Base-by-base conservation (phyloP, 495 filamentous ascomycete species). In the Penicillium odoratum region DNA sequence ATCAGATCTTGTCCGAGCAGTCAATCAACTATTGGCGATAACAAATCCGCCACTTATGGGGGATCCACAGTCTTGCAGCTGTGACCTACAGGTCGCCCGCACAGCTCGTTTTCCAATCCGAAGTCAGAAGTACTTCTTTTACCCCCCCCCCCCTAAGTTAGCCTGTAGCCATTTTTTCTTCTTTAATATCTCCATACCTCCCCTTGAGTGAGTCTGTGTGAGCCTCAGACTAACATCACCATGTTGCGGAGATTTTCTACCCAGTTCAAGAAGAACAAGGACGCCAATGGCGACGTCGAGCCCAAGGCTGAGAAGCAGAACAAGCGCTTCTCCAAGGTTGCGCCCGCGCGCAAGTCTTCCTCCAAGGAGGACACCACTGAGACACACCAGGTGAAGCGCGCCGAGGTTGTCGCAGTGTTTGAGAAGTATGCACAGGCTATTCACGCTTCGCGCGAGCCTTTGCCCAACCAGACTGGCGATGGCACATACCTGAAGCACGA, bases 381-480 rank as follows among this genome's bases (percentile, higher is more conserved):
- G n/a, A 65, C 63, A 49, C 69, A 75, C 33, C 54, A 57, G 38
- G 75, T 75, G 48, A 76, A 70, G 54, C 66, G 70, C 11, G 62
- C 58, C 18, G 76, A 81, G 49, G 75, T 78, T 9, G 62, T 69
- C n/a, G 69, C 69, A 21, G 78, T 81, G 11, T 88, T 91, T 53
- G 77, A 82, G 51, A 76, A 82, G 59, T 84, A 84, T 71, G 80
- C 77, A 13, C 86, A 89, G 58, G 61, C 91, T 18, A 80, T 91
- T 48, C 81, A 85, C 49, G 83, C 88, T 30, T 83, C 82, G 33
- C 78, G 78, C 47, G 77, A 83, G 49, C 89, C 90, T 28, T 64
- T 89, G 57, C 88, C 90, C 0, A 83, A 78, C 54, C 83, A 90
- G 63, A 81, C 74, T 47, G 85, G 87, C 11, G 81, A 86, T 67